Evolutionary conservation across 441 rosid genomes (phyloP).

Genomic region (Syzygium malaccense): DNA sequence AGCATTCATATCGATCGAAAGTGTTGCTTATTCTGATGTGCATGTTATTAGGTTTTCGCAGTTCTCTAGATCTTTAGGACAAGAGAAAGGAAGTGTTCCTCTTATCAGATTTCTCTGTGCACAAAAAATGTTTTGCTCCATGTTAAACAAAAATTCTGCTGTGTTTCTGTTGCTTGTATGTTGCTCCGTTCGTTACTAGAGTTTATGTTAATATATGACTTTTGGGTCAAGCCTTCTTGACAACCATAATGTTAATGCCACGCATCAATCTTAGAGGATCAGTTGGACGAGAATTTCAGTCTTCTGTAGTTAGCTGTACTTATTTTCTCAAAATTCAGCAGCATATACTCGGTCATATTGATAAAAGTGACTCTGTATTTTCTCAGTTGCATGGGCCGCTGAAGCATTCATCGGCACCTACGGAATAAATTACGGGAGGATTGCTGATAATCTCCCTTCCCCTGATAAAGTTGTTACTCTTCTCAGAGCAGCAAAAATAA

Average conservation of each 20-base stretch:
- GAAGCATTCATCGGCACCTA: conserved; percentile 78
- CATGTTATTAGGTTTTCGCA: not conserved
- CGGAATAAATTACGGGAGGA: conserved; percentile 89
- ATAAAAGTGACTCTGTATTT: not conserved
- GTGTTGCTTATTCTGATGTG: not conserved
- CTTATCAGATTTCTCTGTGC: not conserved
- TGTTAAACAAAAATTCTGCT: not conserved
- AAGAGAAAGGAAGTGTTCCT: not conserved
- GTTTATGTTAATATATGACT: not conserved
- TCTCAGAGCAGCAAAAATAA: conserved; percentile 73
- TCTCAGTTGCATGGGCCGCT: conserved; percentile 30
- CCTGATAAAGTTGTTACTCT: conserved; percentile 81
- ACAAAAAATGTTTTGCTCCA: not conserved
- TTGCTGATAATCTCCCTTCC: conserved; percentile 86
- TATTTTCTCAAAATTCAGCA: not conserved
- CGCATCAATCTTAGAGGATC: not conserved
- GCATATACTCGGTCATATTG: not conserved
- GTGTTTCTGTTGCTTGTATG: not conserved
- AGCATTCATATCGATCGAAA: not conserved
- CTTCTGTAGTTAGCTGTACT: not conserved
- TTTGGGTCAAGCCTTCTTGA: not conserved
- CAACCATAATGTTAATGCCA: not conserved
- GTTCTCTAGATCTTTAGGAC: not conserved
- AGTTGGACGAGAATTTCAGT: not conserved
- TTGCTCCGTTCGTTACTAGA: not conserved